phyloP scores from a whole-genome alignment of 2,329 filamentous ascomycete genomes.

The Aspergillus pseudoterreus region DNA sequence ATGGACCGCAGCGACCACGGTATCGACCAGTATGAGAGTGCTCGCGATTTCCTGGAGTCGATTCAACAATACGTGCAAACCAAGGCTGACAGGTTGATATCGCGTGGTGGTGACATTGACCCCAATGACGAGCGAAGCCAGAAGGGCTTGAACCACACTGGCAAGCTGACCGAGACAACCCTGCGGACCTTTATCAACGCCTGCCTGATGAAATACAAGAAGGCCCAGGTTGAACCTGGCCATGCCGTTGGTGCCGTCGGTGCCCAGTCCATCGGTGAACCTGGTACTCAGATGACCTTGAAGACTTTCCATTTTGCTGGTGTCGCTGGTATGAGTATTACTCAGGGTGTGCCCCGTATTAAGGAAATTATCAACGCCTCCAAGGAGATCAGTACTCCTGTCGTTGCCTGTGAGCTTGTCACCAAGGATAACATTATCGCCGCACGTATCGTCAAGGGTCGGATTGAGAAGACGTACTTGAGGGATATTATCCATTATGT shows the following conservation, averaged over 20 bases:
- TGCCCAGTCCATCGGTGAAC: slow-evolving; percentile 96
- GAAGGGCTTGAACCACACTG: slow-evolving; percentile 61
- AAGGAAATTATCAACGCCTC: slow-evolving; percentile 99
- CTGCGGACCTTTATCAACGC: slow-evolving; percentile 72
- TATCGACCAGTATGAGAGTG: slow-evolving; percentile 76
- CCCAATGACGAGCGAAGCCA: slow-evolving; percentile 27
- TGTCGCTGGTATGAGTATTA: slow-evolving; percentile 99
- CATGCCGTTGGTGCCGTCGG: slow-evolving; percentile 95
- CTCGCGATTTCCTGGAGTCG: slow-evolving; percentile 73
- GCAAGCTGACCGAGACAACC: slow-evolving; percentile 75
- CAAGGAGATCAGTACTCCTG: slow-evolving; percentile 86
- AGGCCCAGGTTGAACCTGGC: slow-evolving; percentile 86
- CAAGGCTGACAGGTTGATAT: slow-evolving; percentile 59
- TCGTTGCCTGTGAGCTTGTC: slow-evolving; percentile 81
- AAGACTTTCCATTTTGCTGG: slow-evolving; percentile 99
- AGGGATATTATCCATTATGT: slow-evolving; percentile 76
- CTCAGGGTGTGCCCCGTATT: slow-evolving; percentile 97
- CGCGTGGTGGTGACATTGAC: slow-evolving; percentile 30
- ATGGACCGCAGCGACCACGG: slow-evolving; percentile 64
- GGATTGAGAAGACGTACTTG: slow-evolving; percentile 92
- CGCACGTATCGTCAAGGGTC: slow-evolving; percentile 85
- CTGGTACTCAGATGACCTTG: slow-evolving; percentile 97
- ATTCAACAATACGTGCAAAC: slow-evolving; percentile 68
- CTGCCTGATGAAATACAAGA: slow-evolving; percentile 85
- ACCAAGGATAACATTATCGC: slow-evolving; percentile 71